phyloP scores from a whole-genome alignment of 2,329 filamentous ascomycete genomes.

The Didymella pomorum region DNA sequence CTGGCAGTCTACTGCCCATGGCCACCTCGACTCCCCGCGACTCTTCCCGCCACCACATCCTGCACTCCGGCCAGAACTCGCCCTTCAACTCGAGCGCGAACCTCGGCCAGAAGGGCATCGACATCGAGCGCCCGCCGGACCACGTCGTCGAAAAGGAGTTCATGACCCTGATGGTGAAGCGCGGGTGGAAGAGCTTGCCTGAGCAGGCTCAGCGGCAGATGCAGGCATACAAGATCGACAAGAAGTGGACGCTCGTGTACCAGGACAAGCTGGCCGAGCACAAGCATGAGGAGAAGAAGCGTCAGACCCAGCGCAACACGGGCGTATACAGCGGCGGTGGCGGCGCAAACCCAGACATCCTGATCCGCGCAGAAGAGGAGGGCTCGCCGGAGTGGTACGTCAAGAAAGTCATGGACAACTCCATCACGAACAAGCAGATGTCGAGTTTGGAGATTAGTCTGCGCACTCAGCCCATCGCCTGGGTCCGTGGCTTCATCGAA shows the following conservation, averaged over 20 bases:
- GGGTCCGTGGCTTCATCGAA: constrained; percentile 96
- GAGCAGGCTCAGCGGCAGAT: constrained; percentile 95
- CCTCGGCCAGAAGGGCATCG: constrained; percentile 62
- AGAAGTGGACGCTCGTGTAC: constrained; percentile 97
- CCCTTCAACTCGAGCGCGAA: constrained; percentile 59
- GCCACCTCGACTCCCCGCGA: constrained; percentile 52
- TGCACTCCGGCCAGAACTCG: constrained; percentile 53
- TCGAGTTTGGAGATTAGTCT: constrained; percentile 94
- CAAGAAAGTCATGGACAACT: constrained; percentile 94
- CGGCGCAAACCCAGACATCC: constrained; percentile 65
- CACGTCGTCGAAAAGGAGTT: constrained; percentile 90
- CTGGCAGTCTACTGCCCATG: constrained; percentile 50
- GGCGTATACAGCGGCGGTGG: constrained; percentile 55
- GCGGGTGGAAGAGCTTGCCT: constrained; percentile 95
- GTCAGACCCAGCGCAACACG: constrained; percentile 74
- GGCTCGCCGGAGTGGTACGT: constrained; percentile 99
- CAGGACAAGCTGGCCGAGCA: constrained; percentile 93
- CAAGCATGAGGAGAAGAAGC: constrained; percentile 92
- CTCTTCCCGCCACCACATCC: constrained; percentile 50
- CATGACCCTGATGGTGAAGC: constrained; percentile 91
- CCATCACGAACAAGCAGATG: constrained; percentile 87
- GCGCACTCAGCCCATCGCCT: constrained; percentile 93
- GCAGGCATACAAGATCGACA: constrained; percentile 90
- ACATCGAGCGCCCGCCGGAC: constrained; percentile 77
- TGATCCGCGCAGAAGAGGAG: constrained; percentile 87